Evolutionary conservation across 192 early-diverging fungal species (phyloP).

Genomic region (Oehlia diaphana): DNA sequence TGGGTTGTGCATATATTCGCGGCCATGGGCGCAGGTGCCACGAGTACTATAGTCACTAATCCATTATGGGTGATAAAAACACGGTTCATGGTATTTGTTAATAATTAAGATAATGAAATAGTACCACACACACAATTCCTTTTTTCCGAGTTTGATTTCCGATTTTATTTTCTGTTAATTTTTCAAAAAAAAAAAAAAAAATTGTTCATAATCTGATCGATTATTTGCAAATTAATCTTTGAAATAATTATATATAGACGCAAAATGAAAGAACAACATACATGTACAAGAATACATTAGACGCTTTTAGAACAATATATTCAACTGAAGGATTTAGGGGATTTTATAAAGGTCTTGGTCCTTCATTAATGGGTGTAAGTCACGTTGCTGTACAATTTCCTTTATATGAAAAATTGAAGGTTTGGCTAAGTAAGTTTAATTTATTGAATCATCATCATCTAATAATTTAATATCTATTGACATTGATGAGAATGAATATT

Average conservation of each 20-base stretch:
- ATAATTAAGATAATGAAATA: background rate
- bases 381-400: constrained; percentile 97
- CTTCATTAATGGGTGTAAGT: constrained; percentile 86
- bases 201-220: background rate
- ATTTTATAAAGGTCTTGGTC: constrained; percentile 91
- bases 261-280: constrained; percentile 74
- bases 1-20: constrained; percentile 75
- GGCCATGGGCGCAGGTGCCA: constrained; percentile 82
- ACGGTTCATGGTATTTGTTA: constrained; percentile 71
- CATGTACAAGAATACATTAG: constrained; percentile 76
- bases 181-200: background rate
- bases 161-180: background rate
- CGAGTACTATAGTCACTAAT: constrained; percentile 77
- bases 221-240: constrained; percentile 27
- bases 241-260: constrained; percentile 49
- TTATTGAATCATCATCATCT: background rate
- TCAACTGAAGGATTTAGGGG: constrained; percentile 74
- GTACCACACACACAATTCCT: background rate
- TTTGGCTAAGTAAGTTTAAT: constrained; percentile 50
- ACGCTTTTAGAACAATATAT: constrained; percentile 81
- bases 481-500: no score
- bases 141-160: no score
- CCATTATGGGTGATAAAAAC: constrained; percentile 94
- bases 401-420: constrained; percentile 89
- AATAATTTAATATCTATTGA: no score